Evolutionary conservation across 768 basidiomycete genomes (phyloP).

Genomic region (Boletus pseudopeckii): DNA sequence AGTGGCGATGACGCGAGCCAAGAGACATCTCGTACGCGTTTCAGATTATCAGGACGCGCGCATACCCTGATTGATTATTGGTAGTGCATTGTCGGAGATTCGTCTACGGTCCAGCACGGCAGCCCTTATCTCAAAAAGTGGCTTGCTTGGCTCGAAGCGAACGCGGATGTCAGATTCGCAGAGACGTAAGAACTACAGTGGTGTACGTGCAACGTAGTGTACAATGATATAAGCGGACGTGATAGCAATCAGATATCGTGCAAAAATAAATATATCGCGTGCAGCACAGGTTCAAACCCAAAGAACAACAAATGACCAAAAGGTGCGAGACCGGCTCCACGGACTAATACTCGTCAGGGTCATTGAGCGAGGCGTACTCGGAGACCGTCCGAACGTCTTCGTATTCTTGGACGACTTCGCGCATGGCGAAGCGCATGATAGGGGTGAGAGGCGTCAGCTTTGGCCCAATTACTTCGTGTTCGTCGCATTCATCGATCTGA

Average conservation of each 20-base stretch:
- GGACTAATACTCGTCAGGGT: conserved; percentile 66
- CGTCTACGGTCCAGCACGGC: conserved; percentile 84
- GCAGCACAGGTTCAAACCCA: not conserved
- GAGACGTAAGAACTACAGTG: conserved; percentile 37
- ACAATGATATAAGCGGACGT: conserved; percentile 2
- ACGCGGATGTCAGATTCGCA: conserved; percentile 88
- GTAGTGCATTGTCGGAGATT: conserved; percentile 92
- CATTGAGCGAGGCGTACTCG: conserved; percentile 69
- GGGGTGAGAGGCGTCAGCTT: conserved; percentile 75
- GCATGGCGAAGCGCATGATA: conserved; percentile 82
- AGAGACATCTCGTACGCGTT: conserved; percentile 71
- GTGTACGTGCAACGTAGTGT: conserved; percentile 1
- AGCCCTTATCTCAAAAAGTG: conserved; percentile 82
- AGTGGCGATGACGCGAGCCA: conserved; percentile 93
- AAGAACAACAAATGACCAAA: not conserved
- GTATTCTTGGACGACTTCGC: conserved; percentile 79
- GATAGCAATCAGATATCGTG: not conserved
- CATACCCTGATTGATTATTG: not conserved
- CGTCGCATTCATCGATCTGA: conserved; percentile 48
- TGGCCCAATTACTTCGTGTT: conserved; percentile 63
- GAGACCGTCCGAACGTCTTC: conserved; percentile 71
- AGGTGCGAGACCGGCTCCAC: conserved; percentile 4
- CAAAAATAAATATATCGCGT: conserved; percentile 15
- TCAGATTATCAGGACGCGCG: not conserved
- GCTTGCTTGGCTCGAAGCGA: conserved; percentile 85